Percentiles rank a stretch among this genome's conserved stretches.
phyloP scores from a whole-genome alignment of 2,329 filamentous ascomycete genomes.

The Aureobasidium sp. region DNA sequence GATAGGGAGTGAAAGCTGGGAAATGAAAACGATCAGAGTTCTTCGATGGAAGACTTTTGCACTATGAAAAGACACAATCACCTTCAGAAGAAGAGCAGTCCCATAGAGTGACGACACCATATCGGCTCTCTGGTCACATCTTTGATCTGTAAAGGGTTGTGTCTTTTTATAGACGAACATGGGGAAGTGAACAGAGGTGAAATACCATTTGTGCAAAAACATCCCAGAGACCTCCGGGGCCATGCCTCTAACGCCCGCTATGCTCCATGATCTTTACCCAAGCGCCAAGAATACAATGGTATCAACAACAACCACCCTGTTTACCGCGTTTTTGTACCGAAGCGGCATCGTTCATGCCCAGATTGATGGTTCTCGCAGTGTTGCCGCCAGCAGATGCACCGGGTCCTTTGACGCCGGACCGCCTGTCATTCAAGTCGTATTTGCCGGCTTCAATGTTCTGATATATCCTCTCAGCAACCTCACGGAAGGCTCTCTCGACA shows the following conservation, averaged over 20 bases:
- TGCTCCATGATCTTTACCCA: neutral
- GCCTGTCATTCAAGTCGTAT: conserved; percentile 88
- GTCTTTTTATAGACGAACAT: too few relatives aligned
- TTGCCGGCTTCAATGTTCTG: conserved; percentile 92
- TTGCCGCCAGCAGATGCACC: conserved; percentile 41
- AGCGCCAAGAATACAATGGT: neutral
- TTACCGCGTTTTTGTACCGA: conserved; percentile 26
- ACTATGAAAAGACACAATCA: too few relatives aligned
- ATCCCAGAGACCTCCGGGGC: neutral
- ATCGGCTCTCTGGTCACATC: too few relatives aligned
- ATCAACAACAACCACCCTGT: conserved; percentile 27
- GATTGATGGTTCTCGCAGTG: conserved; percentile 36
- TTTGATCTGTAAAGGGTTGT: too few relatives aligned
- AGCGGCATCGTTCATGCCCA: conserved; percentile 36
- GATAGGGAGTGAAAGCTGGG: neutral
- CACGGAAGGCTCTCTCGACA: conserved; percentile 86
- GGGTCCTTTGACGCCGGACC: conserved; percentile 78
- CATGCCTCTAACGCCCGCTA: conserved; percentile 11
- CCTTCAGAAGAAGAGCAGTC: too few relatives aligned
- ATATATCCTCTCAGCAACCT: conserved; percentile 92
- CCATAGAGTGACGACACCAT: too few relatives aligned
- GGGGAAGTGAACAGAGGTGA: neutral
- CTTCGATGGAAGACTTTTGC: neutral
- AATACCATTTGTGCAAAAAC: neutral
- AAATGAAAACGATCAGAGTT: neutral